These are phyloP conservation scores for Hebeloma cylindrosporum DNA, from an alignment of 768 basidiomycete genomes.

Conservation along the genomic window DNA sequence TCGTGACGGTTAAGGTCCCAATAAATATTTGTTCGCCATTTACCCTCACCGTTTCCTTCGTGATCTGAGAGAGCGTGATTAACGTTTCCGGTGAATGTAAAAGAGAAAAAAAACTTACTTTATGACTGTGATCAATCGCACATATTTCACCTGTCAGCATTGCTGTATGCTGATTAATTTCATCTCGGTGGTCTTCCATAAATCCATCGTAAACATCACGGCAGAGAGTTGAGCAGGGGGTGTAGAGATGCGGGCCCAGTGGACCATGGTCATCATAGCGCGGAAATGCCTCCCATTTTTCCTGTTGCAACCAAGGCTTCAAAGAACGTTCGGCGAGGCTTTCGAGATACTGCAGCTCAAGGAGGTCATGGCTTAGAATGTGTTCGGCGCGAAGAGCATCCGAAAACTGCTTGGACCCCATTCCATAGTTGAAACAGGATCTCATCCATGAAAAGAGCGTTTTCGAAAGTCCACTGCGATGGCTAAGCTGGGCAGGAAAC, in stretches of 20 bases:
- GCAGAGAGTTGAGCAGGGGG: slow-evolving; percentile 21
- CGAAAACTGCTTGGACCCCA: slow-evolving; percentile 25
- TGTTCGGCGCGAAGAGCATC: slow-evolving; percentile 21
- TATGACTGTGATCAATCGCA: slow-evolving; percentile 23
- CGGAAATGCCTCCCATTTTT: slow-evolving; percentile 16
- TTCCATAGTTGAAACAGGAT: no score
- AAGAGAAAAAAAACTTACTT: no score
- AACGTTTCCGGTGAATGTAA: no score
- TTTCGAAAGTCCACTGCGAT: no score
- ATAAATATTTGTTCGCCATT: no score
- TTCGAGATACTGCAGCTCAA: slow-evolving; percentile 12
- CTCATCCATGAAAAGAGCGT: no score
- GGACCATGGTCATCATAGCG: slow-evolving; percentile 12
- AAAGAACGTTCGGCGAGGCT: slow-evolving; percentile 7
- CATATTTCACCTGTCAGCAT: slow-evolving; percentile 19
- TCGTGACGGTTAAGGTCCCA: no score
- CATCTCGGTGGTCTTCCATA: slow-evolving; percentile 9
- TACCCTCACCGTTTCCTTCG: no score
- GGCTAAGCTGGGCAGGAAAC: no score
- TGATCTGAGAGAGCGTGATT: no score
- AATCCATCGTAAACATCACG: slow-evolving; percentile 22
- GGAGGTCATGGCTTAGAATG: slow-evolving; percentile 19
- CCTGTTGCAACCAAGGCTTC: neutral
- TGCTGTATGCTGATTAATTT: slow-evolving; percentile 22
- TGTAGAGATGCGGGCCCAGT: slow-evolving; percentile 20